Percentiles rank a stretch among this genome's conserved stretches.
phyloP scores from a whole-genome alignment of 2,329 filamentous ascomycete genomes.

The Penicillium sp. region DNA sequence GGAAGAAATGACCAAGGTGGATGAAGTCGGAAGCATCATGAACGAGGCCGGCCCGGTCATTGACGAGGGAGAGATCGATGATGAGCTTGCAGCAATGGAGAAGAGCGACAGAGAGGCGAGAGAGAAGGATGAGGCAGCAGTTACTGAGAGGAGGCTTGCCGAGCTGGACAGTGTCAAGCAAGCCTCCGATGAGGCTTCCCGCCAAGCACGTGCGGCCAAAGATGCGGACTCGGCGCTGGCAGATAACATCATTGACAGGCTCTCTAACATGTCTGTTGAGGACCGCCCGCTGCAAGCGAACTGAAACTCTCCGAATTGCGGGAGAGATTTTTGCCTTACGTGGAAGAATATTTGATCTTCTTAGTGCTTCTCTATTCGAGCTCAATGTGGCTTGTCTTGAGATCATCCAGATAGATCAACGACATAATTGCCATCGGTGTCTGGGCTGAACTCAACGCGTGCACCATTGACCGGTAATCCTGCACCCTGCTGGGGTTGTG shows the following conservation, averaged over 20 bases:
- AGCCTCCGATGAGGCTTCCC: slow-evolving; percentile 42
- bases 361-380: not conserved
- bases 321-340: not conserved
- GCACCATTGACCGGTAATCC: slow-evolving; percentile 1
- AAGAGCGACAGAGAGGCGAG: slow-evolving; percentile 51
- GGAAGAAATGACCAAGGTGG: slow-evolving; percentile 75
- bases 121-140: slow-evolving; percentile 50
- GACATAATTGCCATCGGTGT: not conserved
- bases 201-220: slow-evolving; percentile 25
- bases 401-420: slow-evolving; percentile 11
- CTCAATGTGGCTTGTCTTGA: not conserved
- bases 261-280: slow-evolving; percentile 43
- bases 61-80: slow-evolving; percentile 81
- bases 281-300: slow-evolving; percentile 29
- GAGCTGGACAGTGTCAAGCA: slow-evolving; percentile 44
- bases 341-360: not conserved
- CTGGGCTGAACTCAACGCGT: not conserved
- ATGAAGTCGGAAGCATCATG: slow-evolving; percentile 77
- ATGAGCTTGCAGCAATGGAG: slow-evolving; percentile 78
- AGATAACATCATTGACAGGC: slow-evolving; percentile 39
- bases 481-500: not conserved
- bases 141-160: slow-evolving; percentile 50
- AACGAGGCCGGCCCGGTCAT: slow-evolving; percentile 60
- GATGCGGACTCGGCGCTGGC: slow-evolving; percentile 34
- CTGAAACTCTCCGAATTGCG: slow-evolving; percentile 1